Conservation (phyloP, 2,329 filamentous ascomycete species). For the Fusarium sp. region DNA sequence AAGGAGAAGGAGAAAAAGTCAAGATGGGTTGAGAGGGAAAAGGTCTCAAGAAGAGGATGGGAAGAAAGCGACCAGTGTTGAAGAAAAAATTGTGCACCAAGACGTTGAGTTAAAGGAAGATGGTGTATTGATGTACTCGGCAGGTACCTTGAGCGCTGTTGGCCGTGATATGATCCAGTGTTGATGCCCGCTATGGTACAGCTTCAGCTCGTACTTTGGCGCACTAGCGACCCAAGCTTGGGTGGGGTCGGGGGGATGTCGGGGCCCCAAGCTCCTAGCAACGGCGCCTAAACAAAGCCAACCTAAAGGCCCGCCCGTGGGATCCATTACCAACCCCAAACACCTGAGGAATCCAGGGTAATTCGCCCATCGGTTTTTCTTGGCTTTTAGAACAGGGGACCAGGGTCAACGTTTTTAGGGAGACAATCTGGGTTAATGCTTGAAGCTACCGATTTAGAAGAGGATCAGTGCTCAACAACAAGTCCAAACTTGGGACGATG, state of each 20-base stretch:
- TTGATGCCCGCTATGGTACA: conserved; percentile 33
- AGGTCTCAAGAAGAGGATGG: conserved; percentile 17
- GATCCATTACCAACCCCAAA: conserved; percentile 16
- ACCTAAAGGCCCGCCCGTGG: conserved; percentile 27
- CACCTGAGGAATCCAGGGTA: conserved; percentile 24
- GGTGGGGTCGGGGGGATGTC: conserved; percentile 34
- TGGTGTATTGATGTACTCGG: conserved; percentile 34
- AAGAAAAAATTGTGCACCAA: conserved; percentile 4
- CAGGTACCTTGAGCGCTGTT: conserved; percentile 28
- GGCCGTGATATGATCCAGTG: conserved; percentile 17
- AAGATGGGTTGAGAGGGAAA: background rate
- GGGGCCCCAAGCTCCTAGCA: conserved; percentile 44
- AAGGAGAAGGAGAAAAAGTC: background rate
- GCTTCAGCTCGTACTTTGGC: conserved; percentile 27
- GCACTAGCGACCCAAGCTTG: conserved; percentile 41
- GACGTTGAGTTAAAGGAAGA: conserved; percentile 24
- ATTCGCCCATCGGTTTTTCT: conserved; percentile 30
- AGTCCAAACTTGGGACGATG: conserved; percentile 3
- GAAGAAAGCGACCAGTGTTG: conserved; percentile 3
- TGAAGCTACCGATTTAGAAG: conserved; percentile 1
- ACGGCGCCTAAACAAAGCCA: conserved; percentile 45
- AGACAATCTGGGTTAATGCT: conserved; percentile 13
- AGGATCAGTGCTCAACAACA: conserved; percentile 3
- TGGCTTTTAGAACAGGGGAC: conserved; percentile 17
- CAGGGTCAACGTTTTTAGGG: conserved; percentile 14